These are phyloP conservation scores for Salmacisia buchloeana DNA, from an alignment of 1,284 basidiomycete species.

Conservation along the genomic window DNA sequence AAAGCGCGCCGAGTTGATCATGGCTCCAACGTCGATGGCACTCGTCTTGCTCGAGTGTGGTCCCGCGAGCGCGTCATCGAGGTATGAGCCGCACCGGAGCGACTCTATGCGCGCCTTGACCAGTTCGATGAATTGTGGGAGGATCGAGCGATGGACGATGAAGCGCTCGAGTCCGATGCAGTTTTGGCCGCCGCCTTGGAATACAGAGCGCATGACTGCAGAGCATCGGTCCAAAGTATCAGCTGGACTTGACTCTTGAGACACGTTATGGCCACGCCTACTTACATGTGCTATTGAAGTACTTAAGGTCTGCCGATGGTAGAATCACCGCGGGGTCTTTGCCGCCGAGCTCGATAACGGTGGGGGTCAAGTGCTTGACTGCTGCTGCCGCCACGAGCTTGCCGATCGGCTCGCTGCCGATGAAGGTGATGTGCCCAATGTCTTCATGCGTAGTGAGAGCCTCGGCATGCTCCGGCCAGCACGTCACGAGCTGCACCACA, in stretches of 20 bases:
- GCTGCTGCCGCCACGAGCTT: constrained; percentile 76
- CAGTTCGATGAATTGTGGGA: constrained; percentile 63
- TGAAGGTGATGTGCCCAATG: constrained; percentile 72
- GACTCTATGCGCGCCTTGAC: constrained; percentile 28
- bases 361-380: constrained; percentile 76
- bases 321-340: constrained; percentile 59
- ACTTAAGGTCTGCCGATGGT: constrained; percentile 53
- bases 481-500: constrained; percentile 60
- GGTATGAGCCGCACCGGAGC: constrained; percentile 33
- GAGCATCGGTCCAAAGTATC: background rate
- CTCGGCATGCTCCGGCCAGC: constrained; percentile 79
- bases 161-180: constrained; percentile 66
- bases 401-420: constrained; percentile 86
- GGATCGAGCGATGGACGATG: constrained; percentile 71
- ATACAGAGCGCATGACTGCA: constrained; percentile 34
- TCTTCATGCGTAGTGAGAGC: constrained; percentile 70
- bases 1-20: constrained; percentile 70
- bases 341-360: constrained; percentile 78
- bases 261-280: constrained; percentile 54
- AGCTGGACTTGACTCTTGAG: background rate
- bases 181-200: constrained; percentile 85
- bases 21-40: constrained; percentile 65
- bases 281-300: constrained; percentile 61
- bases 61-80: constrained; percentile 60
- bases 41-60: constrained; percentile 28